Conservation (phyloP, 2,329 filamentous ascomycete genomes). For the Cyanodermella asteris region DNA sequence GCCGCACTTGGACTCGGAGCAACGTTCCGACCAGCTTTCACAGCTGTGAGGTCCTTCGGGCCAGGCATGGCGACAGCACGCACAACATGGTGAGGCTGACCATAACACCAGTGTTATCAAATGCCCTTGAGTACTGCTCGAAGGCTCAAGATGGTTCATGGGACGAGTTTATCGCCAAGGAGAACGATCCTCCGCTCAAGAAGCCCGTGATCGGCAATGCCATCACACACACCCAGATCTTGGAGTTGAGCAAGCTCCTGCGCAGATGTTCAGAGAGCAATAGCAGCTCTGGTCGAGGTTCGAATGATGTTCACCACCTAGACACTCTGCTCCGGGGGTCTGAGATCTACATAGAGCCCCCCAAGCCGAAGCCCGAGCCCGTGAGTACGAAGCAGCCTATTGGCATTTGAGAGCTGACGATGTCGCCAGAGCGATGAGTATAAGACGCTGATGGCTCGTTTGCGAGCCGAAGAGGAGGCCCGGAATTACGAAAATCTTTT, state of each 20-base stretch:
- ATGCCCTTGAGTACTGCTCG: constrained; percentile 24
- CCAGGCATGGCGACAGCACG: no score
- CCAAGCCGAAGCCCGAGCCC: constrained; percentile 53
- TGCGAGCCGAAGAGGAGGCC: constrained; percentile 65
- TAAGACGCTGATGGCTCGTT: constrained; percentile 64
- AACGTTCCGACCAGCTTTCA: no score
- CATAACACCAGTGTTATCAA: constrained; percentile 48
- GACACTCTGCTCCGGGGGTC: constrained; percentile 52
- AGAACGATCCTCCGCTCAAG: constrained; percentile 6
- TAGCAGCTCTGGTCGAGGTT: background rate
- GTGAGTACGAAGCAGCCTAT: constrained; percentile 27
- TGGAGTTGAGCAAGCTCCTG: constrained; percentile 37
- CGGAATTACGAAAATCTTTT: constrained; percentile 65
- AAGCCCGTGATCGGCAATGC: constrained; percentile 37
- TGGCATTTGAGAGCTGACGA: constrained; percentile 1
- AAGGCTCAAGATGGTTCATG: background rate
- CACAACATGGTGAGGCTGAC: constrained; percentile 54
- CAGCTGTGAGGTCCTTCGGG: no score
- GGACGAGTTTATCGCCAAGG: background rate
- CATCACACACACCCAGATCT: constrained; percentile 48
- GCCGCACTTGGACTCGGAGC: no score
- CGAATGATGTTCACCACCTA: constrained; percentile 25
- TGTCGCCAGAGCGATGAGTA: constrained; percentile 49
- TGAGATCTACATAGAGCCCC: constrained; percentile 55
- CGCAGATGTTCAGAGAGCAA: background rate